phyloP scores from a whole-genome alignment of 1,284 basidiomycete genomes.

The Apiotrichum laibachii region DNA sequence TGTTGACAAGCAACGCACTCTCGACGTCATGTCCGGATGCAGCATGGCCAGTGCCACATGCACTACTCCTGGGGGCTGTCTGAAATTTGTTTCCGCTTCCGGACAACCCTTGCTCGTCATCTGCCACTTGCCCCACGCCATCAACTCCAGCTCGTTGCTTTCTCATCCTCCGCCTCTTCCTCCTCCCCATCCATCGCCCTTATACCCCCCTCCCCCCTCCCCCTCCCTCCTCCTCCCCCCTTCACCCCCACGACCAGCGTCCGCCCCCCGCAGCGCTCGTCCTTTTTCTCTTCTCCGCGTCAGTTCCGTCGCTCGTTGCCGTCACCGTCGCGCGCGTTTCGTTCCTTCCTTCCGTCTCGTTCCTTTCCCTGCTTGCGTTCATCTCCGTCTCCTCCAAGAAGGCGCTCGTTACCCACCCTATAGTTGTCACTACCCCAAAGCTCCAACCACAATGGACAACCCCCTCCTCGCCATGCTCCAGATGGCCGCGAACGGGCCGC shows the following conservation, averaged over 20 bases:
- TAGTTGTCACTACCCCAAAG: not conserved
- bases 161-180: not conserved
- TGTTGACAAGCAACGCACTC: too few relatives aligned
- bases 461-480: conserved; percentile 44
- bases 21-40: too few relatives aligned
- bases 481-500: conserved; percentile 18
- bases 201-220: conserved; percentile 2
- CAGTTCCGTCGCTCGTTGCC: not conserved
- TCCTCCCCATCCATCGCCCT: not conserved
- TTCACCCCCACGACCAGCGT: too few relatives aligned
- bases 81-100: too few relatives aligned
- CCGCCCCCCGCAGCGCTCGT: too few relatives aligned
- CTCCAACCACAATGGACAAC: conserved; percentile 30
- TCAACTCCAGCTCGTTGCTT: not conserved
- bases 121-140: not conserved
- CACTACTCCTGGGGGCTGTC: too few relatives aligned
- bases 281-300: not conserved
- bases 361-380: not conserved
- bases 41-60: too few relatives aligned
- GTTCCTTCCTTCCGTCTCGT: not conserved
- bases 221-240: not conserved
- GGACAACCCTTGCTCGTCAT: too few relatives aligned
- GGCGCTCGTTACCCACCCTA: too few relatives aligned
- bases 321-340: not conserved
- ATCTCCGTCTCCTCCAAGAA: too few relatives aligned